Percentiles rank a stretch among this genome's conserved stretches.
phyloP scores from a whole-genome alignment of 2,329 filamentous ascomycete genomes.

The Ceratocystis smalleyi region DNA sequence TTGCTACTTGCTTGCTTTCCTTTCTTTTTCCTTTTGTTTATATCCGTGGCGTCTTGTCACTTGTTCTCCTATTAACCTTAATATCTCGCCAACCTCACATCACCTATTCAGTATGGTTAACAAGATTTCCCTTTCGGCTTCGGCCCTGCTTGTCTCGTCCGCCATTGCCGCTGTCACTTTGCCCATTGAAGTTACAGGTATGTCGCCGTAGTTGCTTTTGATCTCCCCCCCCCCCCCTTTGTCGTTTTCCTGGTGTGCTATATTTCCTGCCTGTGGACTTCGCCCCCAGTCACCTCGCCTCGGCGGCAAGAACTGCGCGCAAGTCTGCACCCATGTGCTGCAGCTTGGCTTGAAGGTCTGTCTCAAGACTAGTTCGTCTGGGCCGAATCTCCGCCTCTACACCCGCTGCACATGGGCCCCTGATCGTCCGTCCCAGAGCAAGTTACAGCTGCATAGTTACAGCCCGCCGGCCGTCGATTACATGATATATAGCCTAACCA shows the following conservation, averaged over 20 bases:
- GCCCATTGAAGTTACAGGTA: background rate
- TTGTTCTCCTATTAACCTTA: background rate
- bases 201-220: background rate
- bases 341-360: background rate
- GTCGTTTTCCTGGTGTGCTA: background rate
- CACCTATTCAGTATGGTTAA: conserved; percentile 4
- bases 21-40: background rate
- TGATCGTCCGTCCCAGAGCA: background rate
- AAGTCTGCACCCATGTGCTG: background rate
- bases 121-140: conserved; percentile 7
- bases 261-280: background rate
- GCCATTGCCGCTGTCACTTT: background rate
- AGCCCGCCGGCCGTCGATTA: background rate
- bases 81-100: background rate
- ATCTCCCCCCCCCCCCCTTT: background rate
- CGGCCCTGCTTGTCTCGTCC: conserved; percentile 2
- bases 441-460: conserved; percentile 2
- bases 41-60: background rate
- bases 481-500: conserved; percentile 3
- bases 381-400: background rate
- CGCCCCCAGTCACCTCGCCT: background rate
- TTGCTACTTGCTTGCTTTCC: background rate
- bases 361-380: background rate
- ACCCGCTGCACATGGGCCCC: background rate
- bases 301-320: background rate